These are phyloP conservation scores for Berkeleyomyces rouxiae DNA, from an alignment of 2,329 filamentous ascomycete genomes.

Conservation along the genomic window DNA sequence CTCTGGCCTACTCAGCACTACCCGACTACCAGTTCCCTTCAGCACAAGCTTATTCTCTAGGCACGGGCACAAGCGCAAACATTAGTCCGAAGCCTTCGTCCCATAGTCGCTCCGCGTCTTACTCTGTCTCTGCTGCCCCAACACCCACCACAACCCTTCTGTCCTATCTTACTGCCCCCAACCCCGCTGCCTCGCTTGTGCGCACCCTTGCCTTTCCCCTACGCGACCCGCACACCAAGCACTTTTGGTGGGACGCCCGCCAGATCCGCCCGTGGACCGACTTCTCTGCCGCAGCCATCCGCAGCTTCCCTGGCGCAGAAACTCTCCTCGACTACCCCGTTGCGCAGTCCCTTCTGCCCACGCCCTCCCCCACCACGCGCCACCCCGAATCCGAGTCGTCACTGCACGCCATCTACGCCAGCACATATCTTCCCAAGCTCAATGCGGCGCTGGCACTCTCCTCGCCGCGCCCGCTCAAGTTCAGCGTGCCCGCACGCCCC, in stretches of 20 bases:
- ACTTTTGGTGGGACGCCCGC: conserved; percentile 94
- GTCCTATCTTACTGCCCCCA: conserved; percentile 60
- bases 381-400: conserved; percentile 64
- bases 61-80: conserved; percentile 23
- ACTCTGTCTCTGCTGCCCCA: conserved; percentile 19
- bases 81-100: background rate
- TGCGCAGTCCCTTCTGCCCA: conserved; percentile 42
- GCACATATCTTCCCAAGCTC: conserved; percentile 70
- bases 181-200: conserved; percentile 69
- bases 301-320: conserved; percentile 54
- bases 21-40: conserved; percentile 7
- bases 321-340: conserved; percentile 57
- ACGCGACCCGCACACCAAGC: conserved; percentile 51
- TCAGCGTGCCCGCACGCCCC: conserved; percentile 27
- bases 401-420: conserved; percentile 58
- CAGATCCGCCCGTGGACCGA: conserved; percentile 69
- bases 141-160: conserved; percentile 52
- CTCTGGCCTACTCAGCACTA: background rate
- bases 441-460: conserved; percentile 70
- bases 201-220: conserved; percentile 56
- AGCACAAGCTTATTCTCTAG: conserved; percentile 8
- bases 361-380: conserved; percentile 39
- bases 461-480: conserved; percentile 45
- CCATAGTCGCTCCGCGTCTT: background rate
- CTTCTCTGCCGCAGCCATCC: conserved; percentile 59